Evolutionary conservation across 352 stramenopile species (phyloP).

Genomic region (Aphanomyces stellatus): DNA sequence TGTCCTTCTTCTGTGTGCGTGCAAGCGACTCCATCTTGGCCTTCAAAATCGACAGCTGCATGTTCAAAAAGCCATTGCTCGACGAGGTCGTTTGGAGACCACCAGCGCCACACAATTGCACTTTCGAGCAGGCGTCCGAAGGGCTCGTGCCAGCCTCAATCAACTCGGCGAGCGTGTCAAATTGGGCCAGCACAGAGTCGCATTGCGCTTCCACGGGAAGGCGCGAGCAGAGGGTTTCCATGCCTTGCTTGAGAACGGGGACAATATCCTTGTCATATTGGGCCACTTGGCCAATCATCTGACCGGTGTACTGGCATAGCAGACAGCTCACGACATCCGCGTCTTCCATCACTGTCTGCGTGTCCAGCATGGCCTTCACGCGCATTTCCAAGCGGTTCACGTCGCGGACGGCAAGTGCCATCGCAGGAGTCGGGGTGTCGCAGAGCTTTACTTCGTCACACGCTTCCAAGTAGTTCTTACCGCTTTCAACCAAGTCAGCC

Average conservation of each 20-base stretch:
- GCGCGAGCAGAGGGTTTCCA: slow-evolving; percentile 2
- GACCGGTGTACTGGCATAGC: slow-evolving; percentile 1
- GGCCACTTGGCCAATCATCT: neutral
- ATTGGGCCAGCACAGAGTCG: slow-evolving; percentile 5
- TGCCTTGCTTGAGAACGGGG: slow-evolving; percentile 13
- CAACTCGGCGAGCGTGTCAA: slow-evolving; percentile 6
- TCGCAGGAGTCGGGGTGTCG: no score
- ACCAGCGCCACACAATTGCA: neutral
- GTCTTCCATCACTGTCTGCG: neutral
- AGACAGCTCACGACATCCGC: slow-evolving; percentile 3
- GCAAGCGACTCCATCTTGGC: neutral
- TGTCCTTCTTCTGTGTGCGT: neutral
- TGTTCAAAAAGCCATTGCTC: neutral
- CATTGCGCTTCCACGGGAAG: slow-evolving; percentile 8
- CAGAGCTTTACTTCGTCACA: slow-evolving; percentile 8
- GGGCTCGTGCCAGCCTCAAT: neutral
- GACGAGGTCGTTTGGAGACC: neutral
- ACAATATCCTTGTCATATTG: neutral
- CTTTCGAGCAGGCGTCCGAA: slow-evolving; percentile 1
- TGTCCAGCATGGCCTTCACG: neutral
- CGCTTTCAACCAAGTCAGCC: neutral
- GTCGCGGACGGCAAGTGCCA: neutral
- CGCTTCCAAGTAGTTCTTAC: slow-evolving; percentile 4
- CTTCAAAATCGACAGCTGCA: neutral
- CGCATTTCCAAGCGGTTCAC: neutral